These are phyloP conservation scores for Coemansia sp. DNA, from an alignment of 192 early-diverging fungal species.

Conservation along the genomic window DNA sequence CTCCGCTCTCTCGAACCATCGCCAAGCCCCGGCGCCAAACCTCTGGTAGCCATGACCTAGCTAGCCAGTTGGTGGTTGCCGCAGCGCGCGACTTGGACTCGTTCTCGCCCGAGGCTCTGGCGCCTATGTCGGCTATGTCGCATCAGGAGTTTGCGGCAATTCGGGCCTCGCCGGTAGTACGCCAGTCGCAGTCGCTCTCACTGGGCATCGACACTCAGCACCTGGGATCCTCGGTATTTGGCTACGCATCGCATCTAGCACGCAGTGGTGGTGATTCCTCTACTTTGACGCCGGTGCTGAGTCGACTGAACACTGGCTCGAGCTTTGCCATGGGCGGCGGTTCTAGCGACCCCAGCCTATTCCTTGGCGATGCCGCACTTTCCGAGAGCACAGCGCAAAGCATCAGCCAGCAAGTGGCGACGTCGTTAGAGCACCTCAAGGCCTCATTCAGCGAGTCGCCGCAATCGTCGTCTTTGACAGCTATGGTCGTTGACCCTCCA, in stretches of 20 bases:
- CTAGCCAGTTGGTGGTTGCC: conserved; percentile 12
- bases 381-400: conserved; percentile 7
- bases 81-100: conserved; percentile 31
- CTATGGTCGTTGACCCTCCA: conserved; percentile 18
- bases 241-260: not conserved
- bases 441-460: conserved; percentile 18
- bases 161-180: not conserved
- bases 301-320: not conserved
- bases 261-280: not conserved
- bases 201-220: conserved; percentile 1
- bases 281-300: conserved; percentile 6
- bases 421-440: conserved; percentile 25
- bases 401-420: conserved; percentile 19
- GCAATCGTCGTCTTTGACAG: conserved; percentile 11
- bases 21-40: conserved; percentile 8
- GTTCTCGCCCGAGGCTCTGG: conserved; percentile 38
- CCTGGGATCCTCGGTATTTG: not conserved
- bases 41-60: not conserved
- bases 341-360: not conserved
- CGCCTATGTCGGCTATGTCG: conserved; percentile 12
- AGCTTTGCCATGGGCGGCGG: not conserved
- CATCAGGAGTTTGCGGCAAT: not conserved
- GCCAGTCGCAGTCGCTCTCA: conserved; percentile 16
- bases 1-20: not conserved
- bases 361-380: conserved; percentile 3